A percentile compares a stretch with the other conserved stretches of the same genome.
These are phyloP conservation scores for Penicillium odoratum DNA, from an alignment of 495 filamentous ascomycete genomes.

Conservation along the genomic window DNA sequence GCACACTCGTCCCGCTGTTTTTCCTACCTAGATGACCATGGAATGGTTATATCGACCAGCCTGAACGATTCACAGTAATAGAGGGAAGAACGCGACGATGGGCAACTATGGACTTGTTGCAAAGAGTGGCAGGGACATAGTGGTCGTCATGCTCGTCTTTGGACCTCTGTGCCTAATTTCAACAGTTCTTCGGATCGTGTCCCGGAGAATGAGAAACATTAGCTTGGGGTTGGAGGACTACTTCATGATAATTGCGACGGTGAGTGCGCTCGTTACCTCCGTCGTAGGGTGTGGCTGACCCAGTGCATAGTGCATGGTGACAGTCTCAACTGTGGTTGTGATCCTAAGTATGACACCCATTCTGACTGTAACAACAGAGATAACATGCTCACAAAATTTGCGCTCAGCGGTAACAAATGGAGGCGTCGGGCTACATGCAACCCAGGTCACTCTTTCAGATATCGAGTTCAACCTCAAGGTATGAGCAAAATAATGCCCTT, in stretches of 20 bases:
- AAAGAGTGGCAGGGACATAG: conserved; percentile 9
- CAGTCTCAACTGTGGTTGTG: conserved; percentile 7
- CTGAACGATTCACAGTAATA: no score
- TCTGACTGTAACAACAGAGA: not conserved
- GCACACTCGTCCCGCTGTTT: no score
- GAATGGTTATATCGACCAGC: no score
- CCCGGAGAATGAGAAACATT: conserved; percentile 9
- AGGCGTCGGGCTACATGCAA: conserved; percentile 9
- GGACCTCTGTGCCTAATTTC: conserved; percentile 1
- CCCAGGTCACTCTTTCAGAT: not conserved
- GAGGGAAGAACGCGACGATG: not conserved
- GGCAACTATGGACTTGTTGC: conserved; percentile 6
- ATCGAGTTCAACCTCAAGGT: conserved; percentile 11
- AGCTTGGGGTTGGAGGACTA: conserved; percentile 9
- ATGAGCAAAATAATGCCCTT: not conserved
- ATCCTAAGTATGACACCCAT: conserved; percentile 7
- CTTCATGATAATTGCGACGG: conserved; percentile 4
- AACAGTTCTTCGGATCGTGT: conserved; percentile 5
- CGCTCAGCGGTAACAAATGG: conserved; percentile 7
- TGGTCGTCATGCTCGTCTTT: conserved; percentile 6
- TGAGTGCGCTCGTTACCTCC: not conserved
- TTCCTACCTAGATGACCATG: no score
- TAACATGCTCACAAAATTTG: not conserved
- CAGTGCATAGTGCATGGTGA: conserved; percentile 2
- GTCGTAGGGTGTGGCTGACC: not conserved